A percentile compares a stretch with the other conserved stretches of the same genome.
Conservation (phyloP, 1,284 basidiomycete species). For the Trichosporon inkin region DNA sequence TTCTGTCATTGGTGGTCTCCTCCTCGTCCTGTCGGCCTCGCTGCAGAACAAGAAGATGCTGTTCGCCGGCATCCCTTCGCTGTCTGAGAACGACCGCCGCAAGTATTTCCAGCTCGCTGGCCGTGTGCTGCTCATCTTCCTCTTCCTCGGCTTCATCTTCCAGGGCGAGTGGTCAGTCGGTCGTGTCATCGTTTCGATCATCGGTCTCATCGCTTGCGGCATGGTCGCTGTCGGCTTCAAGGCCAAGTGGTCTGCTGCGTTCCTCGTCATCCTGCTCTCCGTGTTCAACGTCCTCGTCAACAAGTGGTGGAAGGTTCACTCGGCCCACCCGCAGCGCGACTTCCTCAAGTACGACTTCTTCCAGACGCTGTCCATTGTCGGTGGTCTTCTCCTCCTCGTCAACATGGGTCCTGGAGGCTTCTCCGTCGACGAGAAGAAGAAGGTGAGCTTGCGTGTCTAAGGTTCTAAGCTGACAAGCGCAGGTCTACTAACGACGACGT, state of each 20-base stretch:
- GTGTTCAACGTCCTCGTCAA: conserved; percentile 98
- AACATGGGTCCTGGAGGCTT: conserved; percentile 98
- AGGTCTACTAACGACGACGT: conserved; percentile 3
- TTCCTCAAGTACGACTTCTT: conserved; percentile 85
- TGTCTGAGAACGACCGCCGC: conserved; percentile 92
- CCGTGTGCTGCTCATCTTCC: conserved; percentile 95
- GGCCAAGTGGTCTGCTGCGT: conserved; percentile 97
- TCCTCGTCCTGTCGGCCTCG: conserved; percentile 98
- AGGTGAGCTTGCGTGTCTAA: conserved; percentile 48
- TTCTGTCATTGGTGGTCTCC: conserved; percentile 82
- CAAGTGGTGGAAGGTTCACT: conserved; percentile 97
- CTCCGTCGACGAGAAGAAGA: conserved; percentile 99
- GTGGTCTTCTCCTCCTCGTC: conserved; percentile 91
- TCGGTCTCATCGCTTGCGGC: conserved; percentile 84
- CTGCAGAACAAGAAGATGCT: conserved; percentile 79
- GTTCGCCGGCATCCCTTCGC: conserved; percentile 85
- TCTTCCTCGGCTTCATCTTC: conserved; percentile 96
- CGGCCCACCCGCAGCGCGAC: conserved; percentile 88
- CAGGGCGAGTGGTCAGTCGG: conserved; percentile 85
- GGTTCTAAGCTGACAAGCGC: not conserved
- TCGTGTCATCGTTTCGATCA: conserved; percentile 77
- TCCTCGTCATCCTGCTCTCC: conserved; percentile 87
- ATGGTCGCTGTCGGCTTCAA: conserved; percentile 99
- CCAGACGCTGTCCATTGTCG: conserved; percentile 94
- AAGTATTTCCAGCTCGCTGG: conserved; percentile 99